A percentile compares a stretch with the other conserved stretches of the same genome.
phyloP scores from a whole-genome alignment of 177 flowering plant species.

The Telopea speciosissima region DNA sequence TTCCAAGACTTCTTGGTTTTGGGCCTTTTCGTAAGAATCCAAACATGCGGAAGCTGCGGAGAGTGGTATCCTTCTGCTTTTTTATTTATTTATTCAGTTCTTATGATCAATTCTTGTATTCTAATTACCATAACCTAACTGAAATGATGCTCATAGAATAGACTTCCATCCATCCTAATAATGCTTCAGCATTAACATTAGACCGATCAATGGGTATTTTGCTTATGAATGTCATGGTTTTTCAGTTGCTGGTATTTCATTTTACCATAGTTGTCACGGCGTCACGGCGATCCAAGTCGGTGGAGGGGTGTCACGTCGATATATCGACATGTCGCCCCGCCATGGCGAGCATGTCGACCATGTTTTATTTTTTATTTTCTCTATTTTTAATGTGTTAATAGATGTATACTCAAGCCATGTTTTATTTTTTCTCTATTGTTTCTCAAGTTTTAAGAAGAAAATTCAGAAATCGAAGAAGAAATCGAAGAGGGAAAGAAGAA shows the following conservation, averaged over 20 bases:
- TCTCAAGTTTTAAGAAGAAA: too few relatives aligned
- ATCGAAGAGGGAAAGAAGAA: too few relatives aligned
- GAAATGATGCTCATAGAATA: background rate
- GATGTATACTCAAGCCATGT: too few relatives aligned
- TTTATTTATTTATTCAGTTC: background rate
- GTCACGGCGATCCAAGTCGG: too few relatives aligned
- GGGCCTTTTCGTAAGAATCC: constrained; percentile 74
- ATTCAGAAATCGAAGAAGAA: too few relatives aligned
- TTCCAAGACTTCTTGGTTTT: constrained; percentile 61
- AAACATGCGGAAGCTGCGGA: constrained; percentile 46
- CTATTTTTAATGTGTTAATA: too few relatives aligned
- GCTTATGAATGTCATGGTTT: background rate
- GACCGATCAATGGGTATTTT: constrained; percentile 6
- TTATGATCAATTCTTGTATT: background rate
- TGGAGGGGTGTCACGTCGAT: too few relatives aligned
- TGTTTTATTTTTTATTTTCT: too few relatives aligned
- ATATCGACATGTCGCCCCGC: too few relatives aligned
- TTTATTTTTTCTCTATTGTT: too few relatives aligned
- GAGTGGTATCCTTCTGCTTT: constrained; percentile 53
- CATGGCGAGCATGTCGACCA: too few relatives aligned
- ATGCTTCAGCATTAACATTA: background rate
- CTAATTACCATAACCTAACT: background rate
- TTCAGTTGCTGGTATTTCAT: background rate
- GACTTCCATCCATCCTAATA: background rate
- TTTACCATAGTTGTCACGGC: too few relatives aligned